Percentiles rank a stretch among this genome's conserved stretches.
phyloP scores from a whole-genome alignment of 2,329 filamentous ascomycete species.

The Metarhizium robertsii region DNA sequence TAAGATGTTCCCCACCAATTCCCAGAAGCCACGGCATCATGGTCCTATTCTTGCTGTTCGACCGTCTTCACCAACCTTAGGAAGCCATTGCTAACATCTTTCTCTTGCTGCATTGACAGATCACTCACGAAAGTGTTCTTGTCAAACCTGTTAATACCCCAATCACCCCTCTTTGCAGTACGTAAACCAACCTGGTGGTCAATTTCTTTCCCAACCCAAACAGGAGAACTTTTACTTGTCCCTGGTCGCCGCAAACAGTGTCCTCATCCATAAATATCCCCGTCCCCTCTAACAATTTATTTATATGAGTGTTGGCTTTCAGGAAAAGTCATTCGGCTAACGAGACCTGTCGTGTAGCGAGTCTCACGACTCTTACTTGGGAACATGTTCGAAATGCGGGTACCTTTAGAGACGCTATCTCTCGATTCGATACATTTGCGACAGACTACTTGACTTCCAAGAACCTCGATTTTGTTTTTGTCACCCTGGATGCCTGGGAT shows the following conservation, averaged over 20 bases:
- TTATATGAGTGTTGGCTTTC: background rate
- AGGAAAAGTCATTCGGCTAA: background rate
- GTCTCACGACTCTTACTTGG: slow-evolving; percentile 95
- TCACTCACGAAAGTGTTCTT: slow-evolving; percentile 90
- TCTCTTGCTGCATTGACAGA: slow-evolving; percentile 38
- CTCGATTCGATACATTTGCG: slow-evolving; percentile 88
- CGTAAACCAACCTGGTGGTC: slow-evolving; percentile 35
- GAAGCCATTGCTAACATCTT: slow-evolving; percentile 7
- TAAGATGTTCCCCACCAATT: slow-evolving; percentile 35
- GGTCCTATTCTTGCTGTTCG: background rate
- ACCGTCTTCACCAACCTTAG: slow-evolving; percentile 5
- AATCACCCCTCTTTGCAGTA: slow-evolving; percentile 97
- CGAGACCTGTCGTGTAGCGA: slow-evolving; percentile 49
- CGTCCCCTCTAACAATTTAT: background rate
- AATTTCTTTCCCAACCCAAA: slow-evolving; percentile 1
- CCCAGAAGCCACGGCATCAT: background rate
- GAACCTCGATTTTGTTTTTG: slow-evolving; percentile 95
- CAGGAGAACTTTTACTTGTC: background rate
- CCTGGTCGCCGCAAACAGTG: background rate
- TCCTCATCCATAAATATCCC: background rate
- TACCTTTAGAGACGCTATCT: slow-evolving; percentile 93
- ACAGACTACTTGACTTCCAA: slow-evolving; percentile 83
- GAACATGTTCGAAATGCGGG: slow-evolving; percentile 97
- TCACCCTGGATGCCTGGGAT: slow-evolving; percentile 97
- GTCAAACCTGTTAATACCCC: slow-evolving; percentile 98